Percentiles rank a stretch among this genome's conserved stretches.
phyloP scores from a whole-genome alignment of 2,329 filamentous ascomycete genomes.

The Conoideocrella luteorostrata region DNA sequence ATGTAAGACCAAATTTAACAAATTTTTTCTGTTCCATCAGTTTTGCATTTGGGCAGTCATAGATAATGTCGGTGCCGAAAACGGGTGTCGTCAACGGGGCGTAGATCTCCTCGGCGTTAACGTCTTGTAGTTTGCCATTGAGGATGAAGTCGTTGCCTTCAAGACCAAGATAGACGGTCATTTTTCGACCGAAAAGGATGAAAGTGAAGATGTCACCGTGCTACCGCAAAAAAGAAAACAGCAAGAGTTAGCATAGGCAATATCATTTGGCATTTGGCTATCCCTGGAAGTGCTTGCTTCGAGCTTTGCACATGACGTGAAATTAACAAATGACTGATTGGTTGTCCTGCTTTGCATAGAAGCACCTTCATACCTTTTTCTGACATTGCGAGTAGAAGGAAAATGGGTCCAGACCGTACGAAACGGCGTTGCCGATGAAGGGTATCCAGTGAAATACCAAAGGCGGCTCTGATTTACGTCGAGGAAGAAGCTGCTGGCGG shows the following conservation, averaged over 20 bases:
- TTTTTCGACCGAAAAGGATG: conserved; percentile 42
- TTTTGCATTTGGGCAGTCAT: conserved; percentile 78
- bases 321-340: neutral
- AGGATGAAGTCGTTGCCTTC: conserved; percentile 51
- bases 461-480: conserved; percentile 32
- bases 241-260: neutral
- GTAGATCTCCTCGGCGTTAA: conserved; percentile 51
- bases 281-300: neutral
- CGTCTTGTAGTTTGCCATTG: conserved; percentile 46
- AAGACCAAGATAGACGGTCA: conserved; percentile 43
- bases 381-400: conserved; percentile 59
- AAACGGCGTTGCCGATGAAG: conserved; percentile 62
- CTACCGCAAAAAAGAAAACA: conserved; percentile 19
- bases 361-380: conserved; percentile 49
- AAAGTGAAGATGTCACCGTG: conserved; percentile 50
- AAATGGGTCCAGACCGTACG: conserved; percentile 66
- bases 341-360: neutral
- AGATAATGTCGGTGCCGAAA: conserved; percentile 74
- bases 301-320: too few relatives aligned
- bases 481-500: conserved; percentile 2
- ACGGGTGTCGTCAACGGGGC: conserved; percentile 44
- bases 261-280: neutral
- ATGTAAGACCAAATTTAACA: conserved; percentile 65
- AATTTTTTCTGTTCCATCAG: conserved; percentile 89
- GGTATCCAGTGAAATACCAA: conserved; percentile 55